Conservation (phyloP, 2,329 filamentous ascomycete species). For the Talaromyces sp. region DNA sequence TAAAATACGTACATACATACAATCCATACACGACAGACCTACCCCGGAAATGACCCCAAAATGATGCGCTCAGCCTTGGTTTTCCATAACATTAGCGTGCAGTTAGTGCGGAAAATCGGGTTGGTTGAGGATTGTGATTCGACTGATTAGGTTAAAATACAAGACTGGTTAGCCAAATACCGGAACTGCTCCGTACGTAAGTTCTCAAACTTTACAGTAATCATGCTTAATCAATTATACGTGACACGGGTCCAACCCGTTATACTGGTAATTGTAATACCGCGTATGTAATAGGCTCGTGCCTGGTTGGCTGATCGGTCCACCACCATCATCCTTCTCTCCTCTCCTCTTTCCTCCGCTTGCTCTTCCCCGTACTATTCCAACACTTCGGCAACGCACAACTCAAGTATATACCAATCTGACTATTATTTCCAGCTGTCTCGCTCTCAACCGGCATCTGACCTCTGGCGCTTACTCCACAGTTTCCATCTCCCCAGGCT, state of each 20-base stretch:
- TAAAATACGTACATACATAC: not conserved
- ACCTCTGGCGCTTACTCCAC: not conserved
- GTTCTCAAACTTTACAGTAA: not conserved
- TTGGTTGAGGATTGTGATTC: not conserved
- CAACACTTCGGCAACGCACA: not conserved
- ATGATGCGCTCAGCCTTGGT: not conserved
- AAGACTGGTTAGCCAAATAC: not conserved
- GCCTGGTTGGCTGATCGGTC: not conserved
- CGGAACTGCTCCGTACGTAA: not conserved
- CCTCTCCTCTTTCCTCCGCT: not conserved
- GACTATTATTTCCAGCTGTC: not conserved
- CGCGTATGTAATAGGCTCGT: not conserved
- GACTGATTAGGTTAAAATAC: not conserved
- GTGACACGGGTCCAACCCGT: not conserved
- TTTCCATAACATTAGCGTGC: not conserved
- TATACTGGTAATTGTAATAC: constrained; percentile 1
- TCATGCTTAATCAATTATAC: not conserved
- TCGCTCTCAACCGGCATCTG: not conserved
- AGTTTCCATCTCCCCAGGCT: not conserved
- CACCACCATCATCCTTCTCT: not conserved
- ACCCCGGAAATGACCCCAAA: constrained; percentile 10
- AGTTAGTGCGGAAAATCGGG: not conserved
- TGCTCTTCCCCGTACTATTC: not conserved
- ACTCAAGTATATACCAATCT: not conserved
- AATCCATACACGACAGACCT: not conserved